Conservation (phyloP, 2,329 filamentous ascomycete genomes). For the Chalaropsis ovoidea region DNA sequence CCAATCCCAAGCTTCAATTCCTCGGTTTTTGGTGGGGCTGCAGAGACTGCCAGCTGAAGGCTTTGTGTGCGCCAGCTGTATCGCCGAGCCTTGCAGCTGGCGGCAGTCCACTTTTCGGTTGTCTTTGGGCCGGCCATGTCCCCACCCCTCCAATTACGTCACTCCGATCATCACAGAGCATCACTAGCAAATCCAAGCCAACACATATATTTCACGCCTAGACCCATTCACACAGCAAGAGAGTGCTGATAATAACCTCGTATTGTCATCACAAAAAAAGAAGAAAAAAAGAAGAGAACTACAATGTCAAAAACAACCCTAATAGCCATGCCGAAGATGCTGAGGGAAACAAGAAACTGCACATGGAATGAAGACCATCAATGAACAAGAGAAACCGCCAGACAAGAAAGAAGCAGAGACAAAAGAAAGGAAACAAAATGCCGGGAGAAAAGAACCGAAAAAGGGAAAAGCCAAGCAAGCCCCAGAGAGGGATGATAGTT, state of each 20-base stretch:
- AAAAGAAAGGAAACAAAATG: background rate
- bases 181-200: background rate
- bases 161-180: background rate
- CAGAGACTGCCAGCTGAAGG: background rate
- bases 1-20: constrained; percentile 14
- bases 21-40: constrained; percentile 6
- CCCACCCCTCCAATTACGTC: constrained; percentile 3
- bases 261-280: constrained; percentile 16
- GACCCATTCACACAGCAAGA: background rate
- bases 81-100: background rate
- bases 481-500: constrained; percentile 20
- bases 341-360: constrained; percentile 17
- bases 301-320: constrained; percentile 7
- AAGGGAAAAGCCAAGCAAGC: constrained; percentile 22
- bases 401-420: background rate
- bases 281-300: constrained; percentile 15
- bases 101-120: background rate
- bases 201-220: background rate
- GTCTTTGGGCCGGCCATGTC: background rate
- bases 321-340: constrained; percentile 7
- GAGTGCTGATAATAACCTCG: background rate
- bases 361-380: constrained; percentile 14
- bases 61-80: constrained; percentile 12
- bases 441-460: background rate
- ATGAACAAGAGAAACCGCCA: constrained; percentile 7